phyloP scores from a whole-genome alignment of 2,329 filamentous ascomycete species.

The Nothophoma quercina region DNA sequence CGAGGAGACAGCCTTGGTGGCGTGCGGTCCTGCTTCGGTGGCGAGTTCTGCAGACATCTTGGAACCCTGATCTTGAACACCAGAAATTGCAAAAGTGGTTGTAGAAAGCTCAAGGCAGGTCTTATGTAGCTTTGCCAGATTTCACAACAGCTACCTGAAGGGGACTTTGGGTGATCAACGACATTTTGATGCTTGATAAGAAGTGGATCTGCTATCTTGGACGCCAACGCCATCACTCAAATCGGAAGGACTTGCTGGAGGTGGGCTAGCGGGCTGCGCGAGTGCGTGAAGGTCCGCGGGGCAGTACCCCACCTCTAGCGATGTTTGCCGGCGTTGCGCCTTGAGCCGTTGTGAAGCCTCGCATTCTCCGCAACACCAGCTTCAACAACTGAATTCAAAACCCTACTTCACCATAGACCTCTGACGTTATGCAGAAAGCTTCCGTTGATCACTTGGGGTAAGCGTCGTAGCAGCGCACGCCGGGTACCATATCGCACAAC shows the following conservation, averaged over 20 bases:
- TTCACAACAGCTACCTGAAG: conserved; percentile 15
- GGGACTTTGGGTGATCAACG: neutral
- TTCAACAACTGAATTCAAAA: too few species aligned
- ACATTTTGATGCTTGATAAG: conserved; percentile 14
- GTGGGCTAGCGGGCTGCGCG: conserved; percentile 22
- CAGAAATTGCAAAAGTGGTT: neutral
- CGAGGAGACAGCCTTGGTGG: conserved; percentile 31
- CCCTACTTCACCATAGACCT: too few species aligned
- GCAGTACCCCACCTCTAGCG: conserved; percentile 18
- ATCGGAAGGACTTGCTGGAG: conserved; percentile 38
- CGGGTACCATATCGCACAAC: too few species aligned
- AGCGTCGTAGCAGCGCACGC: too few species aligned
- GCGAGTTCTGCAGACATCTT: conserved; percentile 43
- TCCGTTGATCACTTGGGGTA: too few species aligned
- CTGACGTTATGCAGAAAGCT: too few species aligned
- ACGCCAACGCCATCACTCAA: conserved; percentile 10
- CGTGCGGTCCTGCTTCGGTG: conserved; percentile 28
- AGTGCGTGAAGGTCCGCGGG: conserved; percentile 12
- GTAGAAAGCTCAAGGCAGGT: neutral
- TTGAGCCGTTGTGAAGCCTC: neutral
- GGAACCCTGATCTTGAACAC: conserved; percentile 1
- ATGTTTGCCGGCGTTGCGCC: neutral
- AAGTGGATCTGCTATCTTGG: conserved; percentile 17
- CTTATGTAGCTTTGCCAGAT: conserved; percentile 13
- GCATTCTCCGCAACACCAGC: neutral